Evolutionary conservation across 768 basidiomycete genomes (phyloP).

Genomic region (Hypholoma fasciculare): DNA sequence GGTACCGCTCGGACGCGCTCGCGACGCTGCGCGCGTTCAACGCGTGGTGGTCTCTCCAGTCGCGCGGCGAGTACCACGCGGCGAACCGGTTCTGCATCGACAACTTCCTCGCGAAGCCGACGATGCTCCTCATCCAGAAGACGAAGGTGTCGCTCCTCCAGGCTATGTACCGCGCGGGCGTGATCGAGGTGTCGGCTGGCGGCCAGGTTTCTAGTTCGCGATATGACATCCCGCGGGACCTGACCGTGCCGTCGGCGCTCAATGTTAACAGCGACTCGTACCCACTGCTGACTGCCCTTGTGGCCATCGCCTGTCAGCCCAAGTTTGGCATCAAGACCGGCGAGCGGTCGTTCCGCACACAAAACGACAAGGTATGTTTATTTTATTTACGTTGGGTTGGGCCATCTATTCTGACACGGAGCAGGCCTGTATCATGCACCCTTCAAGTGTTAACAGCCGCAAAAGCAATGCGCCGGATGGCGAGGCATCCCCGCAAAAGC

Average conservation of each 20-base stretch:
- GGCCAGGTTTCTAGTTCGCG: slow-evolving; percentile 35
- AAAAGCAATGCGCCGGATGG: slow-evolving; percentile 42
- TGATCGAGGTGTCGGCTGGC: slow-evolving; percentile 81
- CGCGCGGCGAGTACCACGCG: slow-evolving; percentile 55
- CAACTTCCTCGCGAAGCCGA: slow-evolving; percentile 90
- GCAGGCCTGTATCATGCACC: slow-evolving; percentile 78
- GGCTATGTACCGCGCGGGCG: slow-evolving; percentile 75
- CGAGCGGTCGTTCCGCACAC: slow-evolving; percentile 68
- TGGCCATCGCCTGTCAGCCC: slow-evolving; percentile 84
- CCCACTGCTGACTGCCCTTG: slow-evolving; percentile 79
- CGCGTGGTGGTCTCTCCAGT: slow-evolving; percentile 75
- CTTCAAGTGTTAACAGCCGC: slow-evolving; percentile 81
- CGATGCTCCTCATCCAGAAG: slow-evolving; percentile 76
- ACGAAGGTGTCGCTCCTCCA: slow-evolving; percentile 78
- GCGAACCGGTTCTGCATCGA: slow-evolving; percentile 80
- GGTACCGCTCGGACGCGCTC: slow-evolving; percentile 85
- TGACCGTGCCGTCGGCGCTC: slow-evolving; percentile 61
- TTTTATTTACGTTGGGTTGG: not conserved
- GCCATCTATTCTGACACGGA: slow-evolving; percentile 3
- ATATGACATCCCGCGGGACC: slow-evolving; percentile 20
- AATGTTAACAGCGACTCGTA: slow-evolving; percentile 73
- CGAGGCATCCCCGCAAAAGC: slow-evolving; percentile 51
- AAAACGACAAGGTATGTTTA: slow-evolving; percentile 74
- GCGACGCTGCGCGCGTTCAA: slow-evolving; percentile 82
- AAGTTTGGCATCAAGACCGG: slow-evolving; percentile 84